Base-by-base conservation (phyloP, 208 protist species). In the Acanthamoeba divionensis region DNA sequence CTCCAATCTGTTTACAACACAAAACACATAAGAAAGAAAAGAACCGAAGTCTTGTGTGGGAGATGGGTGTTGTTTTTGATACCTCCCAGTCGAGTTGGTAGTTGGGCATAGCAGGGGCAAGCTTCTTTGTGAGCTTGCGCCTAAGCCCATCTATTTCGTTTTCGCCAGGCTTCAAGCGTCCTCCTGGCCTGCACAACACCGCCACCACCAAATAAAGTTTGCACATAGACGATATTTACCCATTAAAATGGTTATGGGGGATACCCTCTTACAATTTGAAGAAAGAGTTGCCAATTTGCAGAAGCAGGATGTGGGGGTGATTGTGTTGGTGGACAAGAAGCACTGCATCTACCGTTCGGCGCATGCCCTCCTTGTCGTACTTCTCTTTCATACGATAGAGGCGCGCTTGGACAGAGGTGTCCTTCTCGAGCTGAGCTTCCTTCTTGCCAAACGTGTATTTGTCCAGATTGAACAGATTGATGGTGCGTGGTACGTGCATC, bases 261-360 rank as follows among this genome's bases (percentile, higher is more conserved):
- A 18, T 82, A 85, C 18, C 8, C 21, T 60, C 57, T 24, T 65
- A 94, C 92, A 93, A 57, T 85, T 93, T 92, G 63, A 88, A 92
- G 69, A 85, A 92, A 12, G 63, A 67, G 83, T 87, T 90, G 36
- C 77, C 85, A 21, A 94, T 91, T 54, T 97, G 96, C 50, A 98
- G 92, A 31, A 98, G 75, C 0, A 98, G 62, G 13, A 98, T 90
- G 92, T 98, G 97, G 7, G 97, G 97, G 89, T 98, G 97, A 38
- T 95, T 93, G 89, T 98, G 97, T n/a, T 96, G 91, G 88, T 98
- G 97, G 5, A 97, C 96, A 26, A 98, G 90, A 2, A 98, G 94
- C 9, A 98, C 95, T 1, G 93, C 96, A 85, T 98, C 97, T 3
- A 98, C 97, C 1, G 96, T 97, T 50, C 93, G 94, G 54, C 97